Base-by-base conservation (phyloP, 2,329 filamentous ascomycete species). In the Tolypocladium cylindrosporum region DNA sequence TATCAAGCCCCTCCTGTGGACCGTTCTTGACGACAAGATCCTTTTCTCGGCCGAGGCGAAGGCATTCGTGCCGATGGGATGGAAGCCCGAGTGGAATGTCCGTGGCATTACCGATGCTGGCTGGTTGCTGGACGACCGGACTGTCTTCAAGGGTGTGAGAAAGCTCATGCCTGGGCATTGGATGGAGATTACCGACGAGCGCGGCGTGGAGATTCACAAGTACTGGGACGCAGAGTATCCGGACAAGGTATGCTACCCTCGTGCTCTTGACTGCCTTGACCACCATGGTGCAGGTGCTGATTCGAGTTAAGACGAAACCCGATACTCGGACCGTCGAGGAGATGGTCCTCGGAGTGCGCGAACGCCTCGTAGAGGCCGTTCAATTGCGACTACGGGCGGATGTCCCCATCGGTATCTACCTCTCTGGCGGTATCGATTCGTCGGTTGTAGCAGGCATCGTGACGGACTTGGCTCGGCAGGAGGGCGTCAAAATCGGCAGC, bases 361-460 rank as follows among this genome's bases (percentile, higher is more conserved):
- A 79, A 51, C 72, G 72, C 2, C 63, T 85, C 14, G 64, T 82
- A 1, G 79, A 84, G 39, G 73, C 81, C 0, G 70, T 84, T 13
- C 74, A 74, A n/a, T 61, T 82, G 21, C 76, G 82, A 6, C 69
- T 85, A 11, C 73, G 77, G 19, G 81, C 82, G 1, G 82, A 85
- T 64, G 82, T 84, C 0, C 79, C 80, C 0, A 72, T 85, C 3
- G 82, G 79, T 2, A 70, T 85, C 55, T 84, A 81, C 58, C 69
- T 85, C 0, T 79, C 75, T 27, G 82, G 83, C 5, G 83, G 82
- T 1, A 76, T 85, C 54, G 82, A 85, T 64, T 83, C 79, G 0
- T 84, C 81, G 0, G 72, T 76, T 1, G 68, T 85, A 27, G 81
- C 81, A 9, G 82, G 82, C 3, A 83, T 85, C 63, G 76, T 79